Base-by-base conservation (phyloP, 352 stramenopile species). In the Hyaloperonospora arabidopsidis region DNA sequence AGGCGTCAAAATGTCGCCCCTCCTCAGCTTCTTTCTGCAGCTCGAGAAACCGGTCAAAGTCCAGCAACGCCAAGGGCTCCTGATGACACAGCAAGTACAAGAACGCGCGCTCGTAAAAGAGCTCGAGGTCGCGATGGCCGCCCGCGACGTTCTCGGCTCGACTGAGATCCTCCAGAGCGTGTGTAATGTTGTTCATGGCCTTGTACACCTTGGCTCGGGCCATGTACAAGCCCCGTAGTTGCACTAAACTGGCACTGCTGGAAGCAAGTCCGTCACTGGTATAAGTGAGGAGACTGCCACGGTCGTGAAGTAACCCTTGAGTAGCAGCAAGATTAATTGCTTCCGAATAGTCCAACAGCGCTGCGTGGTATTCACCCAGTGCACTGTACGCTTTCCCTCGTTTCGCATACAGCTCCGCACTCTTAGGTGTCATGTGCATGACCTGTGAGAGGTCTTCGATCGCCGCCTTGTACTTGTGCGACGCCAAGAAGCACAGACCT, bases 391-490 rank as follows among this genome's bases (percentile, higher is more conserved):
- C 77, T 46, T 76, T 73, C 10, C 76, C 82, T 18, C 82, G 73
- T 49, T 83, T 82, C 2, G 77, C 68, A 38, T 87, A 83, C 21
- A 93, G 65, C 45, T 88, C 67, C 2, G 74, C 50, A 52, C 79
- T 84, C 66, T 72, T 75, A 5, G 82, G 82, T 13, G 77, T 88
- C 56, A 80, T 64, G 11, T 73, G 56, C 60, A 93, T 89, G 18
- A 90, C 71, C 15, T 58, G 48, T 2, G 76, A 82, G 14, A 89
- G 71, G 60, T 93, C 83, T 34, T 93, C 76, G 23, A 91, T 82
- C 0, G 80, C 80, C 5, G 68, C 55, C 40, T 82, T 67, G 54
- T 76, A 91, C 52, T 74, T 70, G 7, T 79, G 58, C 40, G 76
- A 67, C 2, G 59, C 54, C 15, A 91, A 45, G 52, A 72, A 84